A percentile compares a stretch with the other conserved stretches of the same genome.
These are phyloP conservation scores for Peronospora destructor DNA, from an alignment of 352 stramenopile genomes.

Conservation along the genomic window DNA sequence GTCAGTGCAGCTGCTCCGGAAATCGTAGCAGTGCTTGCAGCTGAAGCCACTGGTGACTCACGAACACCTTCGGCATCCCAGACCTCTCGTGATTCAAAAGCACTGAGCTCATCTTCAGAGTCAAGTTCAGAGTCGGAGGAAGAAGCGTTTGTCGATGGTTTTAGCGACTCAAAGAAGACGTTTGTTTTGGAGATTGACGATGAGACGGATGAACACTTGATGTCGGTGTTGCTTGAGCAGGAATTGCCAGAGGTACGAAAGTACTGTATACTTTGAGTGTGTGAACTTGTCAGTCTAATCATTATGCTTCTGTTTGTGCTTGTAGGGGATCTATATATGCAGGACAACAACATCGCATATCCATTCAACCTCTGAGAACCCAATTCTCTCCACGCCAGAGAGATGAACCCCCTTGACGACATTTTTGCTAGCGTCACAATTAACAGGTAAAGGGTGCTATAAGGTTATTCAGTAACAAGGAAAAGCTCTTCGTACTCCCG, in stretches of 20 bases:
- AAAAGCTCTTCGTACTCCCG: too few species aligned
- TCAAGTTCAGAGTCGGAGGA: constrained; percentile 80
- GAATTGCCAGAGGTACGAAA: constrained; percentile 51
- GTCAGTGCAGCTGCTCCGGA: constrained; percentile 28
- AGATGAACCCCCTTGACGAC: constrained; percentile 19
- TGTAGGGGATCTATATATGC: constrained; percentile 80
- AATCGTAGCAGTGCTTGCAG: constrained; percentile 1
- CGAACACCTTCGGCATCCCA: constrained; percentile 17
- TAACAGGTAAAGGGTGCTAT: background rate
- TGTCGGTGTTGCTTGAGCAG: constrained; percentile 85
- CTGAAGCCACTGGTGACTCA: constrained; percentile 1
- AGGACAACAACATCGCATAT: constrained; percentile 36
- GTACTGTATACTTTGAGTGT: background rate
- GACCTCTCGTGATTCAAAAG: constrained; percentile 36
- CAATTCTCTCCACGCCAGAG: constrained; percentile 24
- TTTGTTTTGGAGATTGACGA: constrained; percentile 90
- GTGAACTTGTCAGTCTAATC: background rate
- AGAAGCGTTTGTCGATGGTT: constrained; percentile 66
- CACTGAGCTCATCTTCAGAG: constrained; percentile 60
- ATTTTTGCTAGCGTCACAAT: constrained; percentile 3
- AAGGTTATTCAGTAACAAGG: too few species aligned
- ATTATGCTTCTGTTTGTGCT: background rate
- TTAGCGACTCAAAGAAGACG: constrained; percentile 78
- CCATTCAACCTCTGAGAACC: constrained; percentile 24
- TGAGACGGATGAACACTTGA: constrained; percentile 88